These are phyloP conservation scores for Pythium folliculosum DNA, from an alignment of 352 stramenopile genomes.

Conservation along the genomic window DNA sequence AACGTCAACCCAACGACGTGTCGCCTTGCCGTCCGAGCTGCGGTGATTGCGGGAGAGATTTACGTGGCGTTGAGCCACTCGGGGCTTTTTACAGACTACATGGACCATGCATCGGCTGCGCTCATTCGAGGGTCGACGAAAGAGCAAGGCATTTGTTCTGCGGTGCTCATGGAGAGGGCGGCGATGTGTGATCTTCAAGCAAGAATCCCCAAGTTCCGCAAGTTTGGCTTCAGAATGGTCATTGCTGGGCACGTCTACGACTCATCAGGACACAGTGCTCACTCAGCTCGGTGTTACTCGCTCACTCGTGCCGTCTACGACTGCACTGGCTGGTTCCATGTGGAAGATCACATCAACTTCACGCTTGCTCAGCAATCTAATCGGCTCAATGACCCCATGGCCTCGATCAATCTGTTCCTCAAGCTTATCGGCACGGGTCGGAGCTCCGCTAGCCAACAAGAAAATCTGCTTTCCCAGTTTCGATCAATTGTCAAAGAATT, in stretches of 20 bases:
- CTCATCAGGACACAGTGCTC: slow-evolving; percentile 62
- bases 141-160: slow-evolving; percentile 82
- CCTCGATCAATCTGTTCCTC: slow-evolving; percentile 83
- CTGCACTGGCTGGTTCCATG: slow-evolving; percentile 79
- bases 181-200: slow-evolving; percentile 78
- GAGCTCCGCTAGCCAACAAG: slow-evolving; percentile 82
- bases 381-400: slow-evolving; percentile 73
- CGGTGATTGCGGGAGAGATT: slow-evolving; percentile 81
- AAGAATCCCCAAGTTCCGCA: slow-evolving; percentile 76
- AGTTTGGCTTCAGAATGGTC: slow-evolving; percentile 90
- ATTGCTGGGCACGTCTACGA: slow-evolving; percentile 88
- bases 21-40: slow-evolving; percentile 60
- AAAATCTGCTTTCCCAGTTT: slow-evolving; percentile 84
- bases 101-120: slow-evolving; percentile 81
- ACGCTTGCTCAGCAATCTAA: slow-evolving; percentile 83
- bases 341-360: slow-evolving; percentile 90
- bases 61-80: slow-evolving; percentile 74
- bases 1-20: slow-evolving; percentile 43
- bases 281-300: slow-evolving; percentile 84
- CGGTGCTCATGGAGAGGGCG: slow-evolving; percentile 79
- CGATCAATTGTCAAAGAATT: slow-evolving; percentile 84
- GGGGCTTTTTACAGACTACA: slow-evolving; percentile 83
- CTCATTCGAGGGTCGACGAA: slow-evolving; percentile 84
- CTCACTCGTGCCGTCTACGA: slow-evolving; percentile 80
- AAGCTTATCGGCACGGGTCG: slow-evolving; percentile 83